Evolutionary conservation across 2,329 filamentous ascomycete species (phyloP), one percentile per base, ranked within the genome.

Genomic region (Ophiostoma sp.): DNA sequence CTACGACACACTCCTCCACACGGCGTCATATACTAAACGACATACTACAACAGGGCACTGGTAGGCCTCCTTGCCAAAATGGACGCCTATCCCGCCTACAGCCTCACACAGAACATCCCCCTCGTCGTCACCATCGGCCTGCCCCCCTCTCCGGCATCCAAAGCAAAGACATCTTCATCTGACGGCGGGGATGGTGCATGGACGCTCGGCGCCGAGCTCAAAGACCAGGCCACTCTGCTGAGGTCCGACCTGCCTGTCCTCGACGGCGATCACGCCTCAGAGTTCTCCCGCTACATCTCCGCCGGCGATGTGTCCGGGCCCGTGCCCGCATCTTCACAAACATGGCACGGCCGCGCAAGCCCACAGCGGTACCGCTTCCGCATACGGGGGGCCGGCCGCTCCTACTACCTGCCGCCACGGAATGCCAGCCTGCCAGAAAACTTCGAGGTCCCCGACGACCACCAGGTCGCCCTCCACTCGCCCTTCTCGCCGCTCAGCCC

Each of bases 401-500:
- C 84, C 52, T 82, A 86, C 73, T 77, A 83, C 76, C 85, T 85
- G 71, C 87, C 89, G 15, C 83, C 85, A 54, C 84, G 87, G 73
- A 84, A 84, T 75, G 85, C 86, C 48, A 81, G 80, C 72, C 80
- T 86, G 66, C 85, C 84, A 23, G 82, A 83, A 66, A 80, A 84
- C 69, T 80, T 84, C 75, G 83, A 85, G 68, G 76, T 79, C 3
- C 80, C 84, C 69, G 78, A 80, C 27, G 13, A 20, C 20, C 78
- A 82, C 33, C 79, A 83, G 23, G 81, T 84, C 71, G 82, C 88
- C n/a, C 81, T 97, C 4, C 94, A 98, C 79, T 98, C 95, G 15
- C 92, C 94, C 1, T 88, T 97, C 74, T 98, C 95, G 2, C 95
- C 94, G 0, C 84, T 98, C 39, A 95, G 91, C 54, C 93, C 94